Percentiles rank a stretch among this genome's conserved stretches.
Conservation (phyloP, 352 stramenopile genomes). For the Pythium aphanidermatum region DNA sequence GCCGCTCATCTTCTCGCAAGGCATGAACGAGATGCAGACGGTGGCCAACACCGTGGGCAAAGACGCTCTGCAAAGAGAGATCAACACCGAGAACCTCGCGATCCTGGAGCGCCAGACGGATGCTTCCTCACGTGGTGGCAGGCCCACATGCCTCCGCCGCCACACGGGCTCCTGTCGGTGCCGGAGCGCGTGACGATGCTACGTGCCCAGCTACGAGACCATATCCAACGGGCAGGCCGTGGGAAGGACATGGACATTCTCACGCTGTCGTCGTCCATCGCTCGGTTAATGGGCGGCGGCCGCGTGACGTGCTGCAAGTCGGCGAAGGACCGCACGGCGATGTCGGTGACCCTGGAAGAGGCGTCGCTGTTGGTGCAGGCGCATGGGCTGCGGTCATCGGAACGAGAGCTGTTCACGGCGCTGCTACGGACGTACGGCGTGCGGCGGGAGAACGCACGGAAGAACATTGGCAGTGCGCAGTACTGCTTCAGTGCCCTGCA, state of each 20-base stretch:
- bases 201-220: conserved; percentile 11
- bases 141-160: conserved; percentile 29
- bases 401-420: conserved; percentile 52
- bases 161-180: conserved; percentile 33
- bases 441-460: conserved; percentile 77
- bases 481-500: conserved; percentile 81
- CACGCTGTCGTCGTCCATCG: conserved; percentile 64
- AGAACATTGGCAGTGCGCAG: conserved; percentile 82
- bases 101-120: conserved; percentile 53
- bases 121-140: conserved; percentile 28
- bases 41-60: conserved; percentile 86
- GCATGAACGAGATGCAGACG: conserved; percentile 93
- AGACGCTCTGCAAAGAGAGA: conserved; percentile 70
- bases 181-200: not conserved
- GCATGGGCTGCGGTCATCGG: conserved; percentile 44
- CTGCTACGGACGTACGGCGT: conserved; percentile 72
- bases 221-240: conserved; percentile 26
- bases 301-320: conserved; percentile 96
- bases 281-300: conserved; percentile 79
- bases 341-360: conserved; percentile 95
- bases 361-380: conserved; percentile 54
- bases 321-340: conserved; percentile 96
- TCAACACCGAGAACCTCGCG: conserved; percentile 70
- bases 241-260: conserved; percentile 81
- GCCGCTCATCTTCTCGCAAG: conserved; percentile 81